phyloP scores from a whole-genome alignment of 2,329 filamentous ascomycete genomes.

The Paecilomyces variotii region DNA sequence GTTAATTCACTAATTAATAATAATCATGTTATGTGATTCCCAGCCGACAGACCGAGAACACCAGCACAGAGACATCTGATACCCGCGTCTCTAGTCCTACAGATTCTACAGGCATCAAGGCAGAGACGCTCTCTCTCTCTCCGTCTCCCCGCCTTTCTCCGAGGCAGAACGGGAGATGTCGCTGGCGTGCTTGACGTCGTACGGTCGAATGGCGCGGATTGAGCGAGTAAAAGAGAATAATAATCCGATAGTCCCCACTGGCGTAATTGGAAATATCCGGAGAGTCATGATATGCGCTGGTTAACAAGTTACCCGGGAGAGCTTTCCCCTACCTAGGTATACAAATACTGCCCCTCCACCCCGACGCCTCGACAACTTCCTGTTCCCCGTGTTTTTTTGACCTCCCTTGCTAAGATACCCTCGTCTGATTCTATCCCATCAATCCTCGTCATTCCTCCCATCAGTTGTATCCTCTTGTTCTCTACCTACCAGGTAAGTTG shows the following conservation, averaged over 20 bases:
- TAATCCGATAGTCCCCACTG: slow-evolving; percentile 19
- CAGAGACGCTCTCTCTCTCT: neutral
- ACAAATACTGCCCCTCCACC: neutral
- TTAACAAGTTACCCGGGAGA: slow-evolving; percentile 10
- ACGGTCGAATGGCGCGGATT: slow-evolving; percentile 19
- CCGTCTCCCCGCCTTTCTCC: slow-evolving; percentile 18
- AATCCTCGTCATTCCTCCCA: slow-evolving; percentile 7
- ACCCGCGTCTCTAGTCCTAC: neutral
- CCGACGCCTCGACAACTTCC: neutral
- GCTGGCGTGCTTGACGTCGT: slow-evolving; percentile 17
- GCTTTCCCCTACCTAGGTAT: neutral
- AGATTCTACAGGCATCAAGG: neutral
- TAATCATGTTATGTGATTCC: no score
- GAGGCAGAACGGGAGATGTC: slow-evolving; percentile 32
- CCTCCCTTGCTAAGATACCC: neutral
- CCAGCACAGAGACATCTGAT: neutral
- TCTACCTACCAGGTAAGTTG: slow-evolving; percentile 11
- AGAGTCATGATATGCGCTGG: slow-evolving; percentile 14
- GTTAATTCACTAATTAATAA: no score
- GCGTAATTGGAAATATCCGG: slow-evolving; percentile 31
- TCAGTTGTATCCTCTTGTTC: slow-evolving; percentile 1
- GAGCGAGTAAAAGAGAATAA: slow-evolving; percentile 15
- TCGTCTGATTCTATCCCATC: neutral
- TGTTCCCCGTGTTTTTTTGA: slow-evolving; percentile 1
- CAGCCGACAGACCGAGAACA: neutral